Conservation (phyloP, 192 early-diverging fungal species). For the Coemansia sp. region DNA sequence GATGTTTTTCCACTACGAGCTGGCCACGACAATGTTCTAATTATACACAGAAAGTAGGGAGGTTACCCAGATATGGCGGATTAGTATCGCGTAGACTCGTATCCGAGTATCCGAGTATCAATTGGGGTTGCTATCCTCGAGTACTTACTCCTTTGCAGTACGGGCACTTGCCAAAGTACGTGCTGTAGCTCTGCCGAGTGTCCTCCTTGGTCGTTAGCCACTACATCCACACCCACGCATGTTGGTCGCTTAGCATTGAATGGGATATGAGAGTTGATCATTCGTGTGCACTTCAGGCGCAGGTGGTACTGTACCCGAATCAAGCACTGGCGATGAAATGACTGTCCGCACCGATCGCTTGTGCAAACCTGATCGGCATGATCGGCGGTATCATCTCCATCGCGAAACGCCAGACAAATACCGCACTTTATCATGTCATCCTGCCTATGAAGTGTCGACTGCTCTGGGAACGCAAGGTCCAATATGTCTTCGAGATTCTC, state of each 20-base stretch:
- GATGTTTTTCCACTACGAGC: not conserved
- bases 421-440: conserved; percentile 50
- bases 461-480: conserved; percentile 16
- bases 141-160: conserved; percentile 43
- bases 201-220: conserved; percentile 54
- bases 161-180: conserved; percentile 51
- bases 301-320: conserved; percentile 25
- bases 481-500: conserved; percentile 29
- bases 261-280: too few species aligned
- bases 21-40: conserved; percentile 21
- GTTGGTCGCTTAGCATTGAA: too few species aligned
- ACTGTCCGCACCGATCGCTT: conserved; percentile 40
- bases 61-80: not conserved
- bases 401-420: conserved; percentile 40
- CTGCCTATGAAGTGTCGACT: conserved; percentile 7
- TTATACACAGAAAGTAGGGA: too few species aligned
- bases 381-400: conserved; percentile 25
- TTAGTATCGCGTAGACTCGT: not conserved
- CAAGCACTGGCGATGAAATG: conserved; percentile 48
- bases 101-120: not conserved
- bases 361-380: conserved; percentile 50
- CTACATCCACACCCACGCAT: conserved; percentile 5
- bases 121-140: too few species aligned
- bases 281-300: too few species aligned
- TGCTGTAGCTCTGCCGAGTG: conserved; percentile 48